Evolutionary conservation across 805 yeast species (phyloP).

Genomic region (Kodamaea jinghongensis): DNA sequence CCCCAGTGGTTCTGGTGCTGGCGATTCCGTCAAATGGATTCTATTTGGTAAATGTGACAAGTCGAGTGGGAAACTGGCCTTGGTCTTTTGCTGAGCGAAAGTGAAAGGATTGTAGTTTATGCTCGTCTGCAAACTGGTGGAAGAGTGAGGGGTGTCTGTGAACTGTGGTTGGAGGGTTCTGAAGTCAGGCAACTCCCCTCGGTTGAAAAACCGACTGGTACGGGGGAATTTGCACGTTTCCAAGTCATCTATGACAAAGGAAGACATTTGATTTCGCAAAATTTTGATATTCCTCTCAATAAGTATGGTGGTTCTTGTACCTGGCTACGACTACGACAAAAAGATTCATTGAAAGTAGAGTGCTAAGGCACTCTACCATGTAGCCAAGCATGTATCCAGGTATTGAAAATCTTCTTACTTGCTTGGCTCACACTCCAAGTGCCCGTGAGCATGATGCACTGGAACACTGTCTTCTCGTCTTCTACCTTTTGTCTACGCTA

Average conservation of each 20-base stretch:
- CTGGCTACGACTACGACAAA: too few species aligned
- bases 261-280: slow-evolving; percentile 2
- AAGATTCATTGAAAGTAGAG: too few species aligned
- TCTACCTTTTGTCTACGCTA: background rate
- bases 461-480: too few species aligned
- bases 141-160: slow-evolving; percentile 15
- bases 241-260: slow-evolving; percentile 4
- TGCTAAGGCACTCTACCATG: too few species aligned
- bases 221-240: slow-evolving; percentile 21
- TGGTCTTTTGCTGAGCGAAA: slow-evolving; percentile 44
- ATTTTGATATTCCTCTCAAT: background rate
- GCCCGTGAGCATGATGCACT: too few species aligned
- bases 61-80: slow-evolving; percentile 46
- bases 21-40: slow-evolving; percentile 16
- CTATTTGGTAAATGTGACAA: slow-evolving; percentile 33
- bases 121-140: slow-evolving; percentile 25
- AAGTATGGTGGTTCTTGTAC: too few species aligned
- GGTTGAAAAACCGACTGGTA: slow-evolving; percentile 26
- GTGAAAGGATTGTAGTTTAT: slow-evolving; percentile 44
- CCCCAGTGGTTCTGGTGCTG: slow-evolving; percentile 10
- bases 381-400: too few species aligned
- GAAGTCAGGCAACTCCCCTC: slow-evolving; percentile 22
- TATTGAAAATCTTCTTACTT: too few species aligned
- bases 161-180: slow-evolving; percentile 16
- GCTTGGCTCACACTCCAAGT: too few species aligned